Evolutionary conservation across 345 rosid species (phyloP), one percentile per base, ranked within the genome.

Genomic region (Eucalyptus fibrosa): DNA sequence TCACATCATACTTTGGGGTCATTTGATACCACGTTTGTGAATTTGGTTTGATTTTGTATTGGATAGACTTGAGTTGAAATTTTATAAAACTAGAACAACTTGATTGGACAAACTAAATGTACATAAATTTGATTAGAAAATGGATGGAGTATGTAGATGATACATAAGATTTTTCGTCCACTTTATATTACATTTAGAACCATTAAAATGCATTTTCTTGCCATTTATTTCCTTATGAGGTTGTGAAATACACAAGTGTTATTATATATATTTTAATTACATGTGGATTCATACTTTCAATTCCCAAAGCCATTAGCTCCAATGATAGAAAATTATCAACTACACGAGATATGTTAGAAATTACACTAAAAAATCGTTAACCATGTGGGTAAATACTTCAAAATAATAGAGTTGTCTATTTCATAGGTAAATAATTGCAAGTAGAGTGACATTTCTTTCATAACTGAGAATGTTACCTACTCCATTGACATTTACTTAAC

Each of bases 351-450:
- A 60, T 60, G n/a, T 60, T 26, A 26, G n/a, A 60, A 26, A 26
- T 60, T 60, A 60, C 1, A 55, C 37, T 0, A 0, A 0, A 26
- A 26, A 60, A 26, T 26, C 3, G 2, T 26, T 59, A 3, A 24
- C 0, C 24, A 1, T 7, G 55, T 51, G 65, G n/a, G 14, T 24
- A 59, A 26, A 24, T 59, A 59, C 15, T 26, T 59, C 65, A 55
- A 55, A 55, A 11, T 24, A 59, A 59, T 24, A 59, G 30, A 24
- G 65, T 26, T 0, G n/a, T 24, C 7, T 59, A 26, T 59, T 59
- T 26, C 65, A 59, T 24, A 24, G 7, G 28, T 59, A 59, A 59
- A 24, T 59, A 59, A 15, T 53, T 53, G 59, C 26, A 53, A 53
- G 59, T 7, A 21, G 59, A 55, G 59, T 55, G 59, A 8, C 59